Base-by-base conservation (phyloP, 345 rosid species). In the Mercurialis annua region DNA sequence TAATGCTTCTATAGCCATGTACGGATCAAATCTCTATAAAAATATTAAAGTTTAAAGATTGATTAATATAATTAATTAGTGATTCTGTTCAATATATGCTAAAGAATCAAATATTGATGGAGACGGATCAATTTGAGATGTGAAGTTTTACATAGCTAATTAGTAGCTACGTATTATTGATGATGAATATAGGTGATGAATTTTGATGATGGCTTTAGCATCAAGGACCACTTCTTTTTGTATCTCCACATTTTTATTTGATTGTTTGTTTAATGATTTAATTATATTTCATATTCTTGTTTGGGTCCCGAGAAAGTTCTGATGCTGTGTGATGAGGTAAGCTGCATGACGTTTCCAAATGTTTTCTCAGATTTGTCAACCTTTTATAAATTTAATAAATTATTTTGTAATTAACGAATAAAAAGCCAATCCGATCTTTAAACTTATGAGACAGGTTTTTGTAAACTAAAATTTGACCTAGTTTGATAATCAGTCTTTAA, bases 11-110 rank as follows among this genome's bases (percentile, higher is more conserved):
- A 5, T 23, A 10, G 23, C 14, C 11, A 18, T 60, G 15, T 18
- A 40, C 24, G 65, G 15, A 40, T 44, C 65, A 44, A 62, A 62
- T 62, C 51, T 47, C 65, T 16, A 62, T 42, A 43, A 36, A 36
- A 36, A 21, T 21, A 36, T 4, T 0, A 36, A 1, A 9, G n/a
- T 11, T 4, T 23, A 65, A 14, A 8, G 21, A 53, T 21, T 23
- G 20, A 5, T 50, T 10, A 62, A 23, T 44, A 63, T 34, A 34
- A 51, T 15, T 18, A 49, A 49, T n/a, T 59, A 10, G 21, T 2
- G 20, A 33, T 20, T 15, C 36, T 31, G 36, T 65, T 50, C 57
- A 65, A 50, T 26, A 50, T 26, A 20, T 18, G 27, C 23, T 12
- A 29, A 48, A 47, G 29, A 12, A 31, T 10, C 18, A 26, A 30